A percentile compares a stretch with the other conserved stretches of the same genome.
Conservation (phyloP, 495 filamentous ascomycete species). For the Hyaloscypha variabilis region DNA sequence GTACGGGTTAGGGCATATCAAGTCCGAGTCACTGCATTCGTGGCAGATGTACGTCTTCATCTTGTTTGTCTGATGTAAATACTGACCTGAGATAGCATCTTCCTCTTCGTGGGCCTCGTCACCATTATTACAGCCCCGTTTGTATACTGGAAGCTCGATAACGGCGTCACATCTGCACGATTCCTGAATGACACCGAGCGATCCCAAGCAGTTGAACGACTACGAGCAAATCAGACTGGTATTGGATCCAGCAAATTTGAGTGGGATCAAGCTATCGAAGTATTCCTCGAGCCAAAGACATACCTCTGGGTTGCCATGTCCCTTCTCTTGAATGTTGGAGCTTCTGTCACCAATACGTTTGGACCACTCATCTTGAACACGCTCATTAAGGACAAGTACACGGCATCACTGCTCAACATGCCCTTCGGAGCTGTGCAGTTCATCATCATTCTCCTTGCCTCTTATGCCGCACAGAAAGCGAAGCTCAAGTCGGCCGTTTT, state of each 20-base stretch:
- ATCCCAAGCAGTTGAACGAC: conserved; percentile 43
- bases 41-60: conserved; percentile 68
- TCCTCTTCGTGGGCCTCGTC: conserved; percentile 59
- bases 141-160: conserved; percentile 55
- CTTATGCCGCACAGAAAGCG: conserved; percentile 52
- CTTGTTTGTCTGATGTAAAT: too few species aligned
- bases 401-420: conserved; percentile 64
- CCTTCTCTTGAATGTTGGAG: conserved; percentile 63
- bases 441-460: conserved; percentile 55
- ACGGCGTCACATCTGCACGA: conserved; percentile 50
- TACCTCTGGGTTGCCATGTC: conserved; percentile 53
- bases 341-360: conserved; percentile 60
- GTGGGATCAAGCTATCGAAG: conserved; percentile 44
- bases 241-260: conserved; percentile 57
- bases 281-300: conserved; percentile 47
- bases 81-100: conserved; percentile 56
- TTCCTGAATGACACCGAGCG: conserved; percentile 57
- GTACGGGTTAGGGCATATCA: conserved; percentile 61
- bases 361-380: conserved; percentile 65
- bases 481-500: conserved; percentile 54
- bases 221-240: conserved; percentile 58
- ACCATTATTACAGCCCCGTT: conserved; percentile 55
- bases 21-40: conserved; percentile 48
- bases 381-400: conserved; percentile 59
- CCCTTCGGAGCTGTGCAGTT: conserved; percentile 63